These are phyloP conservation scores for Vitis rupestris DNA, from an alignment of 164 flowering plant genomes.

Conservation along the genomic window DNA sequence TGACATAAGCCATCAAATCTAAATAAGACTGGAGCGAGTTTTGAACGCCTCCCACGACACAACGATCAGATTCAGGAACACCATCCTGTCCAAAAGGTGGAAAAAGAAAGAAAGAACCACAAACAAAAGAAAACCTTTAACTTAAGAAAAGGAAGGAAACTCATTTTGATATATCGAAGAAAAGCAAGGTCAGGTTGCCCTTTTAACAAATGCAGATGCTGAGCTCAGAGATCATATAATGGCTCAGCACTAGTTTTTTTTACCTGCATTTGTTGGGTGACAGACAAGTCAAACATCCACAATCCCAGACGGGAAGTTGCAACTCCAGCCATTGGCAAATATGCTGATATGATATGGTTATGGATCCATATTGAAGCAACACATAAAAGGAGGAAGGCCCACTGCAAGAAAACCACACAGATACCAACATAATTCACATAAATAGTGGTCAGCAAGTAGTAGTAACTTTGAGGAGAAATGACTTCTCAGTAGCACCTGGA, in stretches of 20 bases:
- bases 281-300: constrained; percentile 89
- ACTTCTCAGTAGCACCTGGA: neutral
- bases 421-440: neutral
- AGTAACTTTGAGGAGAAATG: neutral
- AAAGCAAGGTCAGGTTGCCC: too few relatives aligned
- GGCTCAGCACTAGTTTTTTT: neutral
- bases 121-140: too few relatives aligned
- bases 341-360: constrained; percentile 41
- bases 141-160: too few relatives aligned
- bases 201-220: too few relatives aligned
- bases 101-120: neutral
- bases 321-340: constrained; percentile 82
- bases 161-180: too few relatives aligned
- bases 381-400: constrained; percentile 47
- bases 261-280: constrained; percentile 95
- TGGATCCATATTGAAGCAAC: constrained; percentile 68
- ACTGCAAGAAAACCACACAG: constrained; percentile 17
- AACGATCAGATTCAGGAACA: constrained; percentile 76
- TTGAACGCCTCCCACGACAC: constrained; percentile 88
- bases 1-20: constrained; percentile 65
- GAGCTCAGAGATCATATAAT: too few relatives aligned
- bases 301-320: constrained; percentile 83
- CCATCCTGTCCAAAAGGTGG: constrained; percentile 47
- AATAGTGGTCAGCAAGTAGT: neutral
- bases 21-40: constrained; percentile 72